Evolutionary conservation across 2,329 filamentous ascomycete species (phyloP).

Genomic region (Clonostachys sp.): DNA sequence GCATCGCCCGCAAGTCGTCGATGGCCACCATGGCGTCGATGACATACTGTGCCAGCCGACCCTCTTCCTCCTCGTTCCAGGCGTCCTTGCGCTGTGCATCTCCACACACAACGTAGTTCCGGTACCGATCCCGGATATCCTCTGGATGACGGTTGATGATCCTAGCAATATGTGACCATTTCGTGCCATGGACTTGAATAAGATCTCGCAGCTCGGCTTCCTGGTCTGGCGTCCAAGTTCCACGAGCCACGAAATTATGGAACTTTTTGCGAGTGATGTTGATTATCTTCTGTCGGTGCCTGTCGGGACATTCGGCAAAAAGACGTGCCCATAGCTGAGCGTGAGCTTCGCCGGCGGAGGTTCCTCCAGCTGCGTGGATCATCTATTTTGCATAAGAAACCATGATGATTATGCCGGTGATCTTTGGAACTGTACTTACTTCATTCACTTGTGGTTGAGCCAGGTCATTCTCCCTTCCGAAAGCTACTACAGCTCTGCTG

Average conservation of each 20-base stretch:
- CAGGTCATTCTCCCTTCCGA: conserved; percentile 34
- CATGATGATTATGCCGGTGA: not conserved
- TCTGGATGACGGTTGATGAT: conserved; percentile 59
- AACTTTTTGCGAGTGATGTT: conserved; percentile 57
- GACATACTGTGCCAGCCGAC: conserved; percentile 45
- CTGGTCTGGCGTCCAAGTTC: conserved; percentile 34
- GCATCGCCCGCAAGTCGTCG: conserved; percentile 25
- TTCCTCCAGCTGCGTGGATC: conserved; percentile 27
- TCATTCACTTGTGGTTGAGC: conserved; percentile 41
- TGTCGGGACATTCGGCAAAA: conserved; percentile 40
- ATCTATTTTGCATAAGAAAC: conserved; percentile 16
- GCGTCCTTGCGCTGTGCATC: conserved; percentile 42
- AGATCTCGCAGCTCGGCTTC: conserved; percentile 26
- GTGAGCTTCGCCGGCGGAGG: conserved; percentile 25
- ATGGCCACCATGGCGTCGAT: conserved; percentile 45
- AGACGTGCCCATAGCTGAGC: conserved; percentile 45
- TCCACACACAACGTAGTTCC: conserved; percentile 60
- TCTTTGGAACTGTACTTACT: conserved; percentile 24
- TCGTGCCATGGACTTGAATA: conserved; percentile 30
- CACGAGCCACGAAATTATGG: conserved; percentile 57
- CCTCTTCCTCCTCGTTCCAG: conserved; percentile 61
- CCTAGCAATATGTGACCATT: conserved; percentile 60
- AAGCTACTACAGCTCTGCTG: conserved; percentile 33
- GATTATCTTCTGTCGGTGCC: conserved; percentile 48
- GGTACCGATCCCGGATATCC: conserved; percentile 66